phyloP scores from a whole-genome alignment of 2,329 filamentous ascomycete genomes.

The Pseudogymnoascus sp. region DNA sequence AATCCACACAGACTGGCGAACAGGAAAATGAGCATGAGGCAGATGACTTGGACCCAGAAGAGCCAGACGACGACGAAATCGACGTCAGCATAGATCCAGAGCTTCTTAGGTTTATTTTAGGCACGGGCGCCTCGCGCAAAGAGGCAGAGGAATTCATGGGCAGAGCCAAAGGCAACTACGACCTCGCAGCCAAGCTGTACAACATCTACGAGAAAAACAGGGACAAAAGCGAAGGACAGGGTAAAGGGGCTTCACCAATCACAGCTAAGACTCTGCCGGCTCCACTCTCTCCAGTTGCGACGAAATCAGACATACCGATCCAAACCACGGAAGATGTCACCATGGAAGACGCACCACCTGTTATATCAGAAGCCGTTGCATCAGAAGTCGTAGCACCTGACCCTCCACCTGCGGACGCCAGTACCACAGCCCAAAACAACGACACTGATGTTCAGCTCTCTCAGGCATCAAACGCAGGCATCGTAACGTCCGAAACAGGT shows the following conservation, averaged over 20 bases:
- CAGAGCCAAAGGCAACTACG: neutral
- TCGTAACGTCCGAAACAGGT: slow-evolving; percentile 64
- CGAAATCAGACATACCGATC: neutral
- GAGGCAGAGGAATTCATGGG: neutral
- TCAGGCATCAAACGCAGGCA: slow-evolving; percentile 47
- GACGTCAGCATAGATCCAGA: neutral
- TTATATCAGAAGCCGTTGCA: neutral
- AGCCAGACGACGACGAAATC: neutral
- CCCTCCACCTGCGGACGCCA: neutral
- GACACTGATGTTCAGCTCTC: neutral
- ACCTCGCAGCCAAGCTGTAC: neutral
- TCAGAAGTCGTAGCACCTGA: neutral
- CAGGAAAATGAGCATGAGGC: neutral
- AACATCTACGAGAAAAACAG: neutral
- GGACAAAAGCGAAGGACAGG: neutral
- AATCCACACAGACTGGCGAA: neutral
- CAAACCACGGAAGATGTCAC: neutral
- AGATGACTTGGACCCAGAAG: neutral
- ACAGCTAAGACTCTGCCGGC: neutral
- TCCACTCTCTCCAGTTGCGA: neutral
- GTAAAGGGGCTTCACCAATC: neutral
- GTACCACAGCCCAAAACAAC: neutral
- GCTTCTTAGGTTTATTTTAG: neutral
- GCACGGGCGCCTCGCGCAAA: neutral
- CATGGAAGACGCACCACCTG: neutral